A percentile compares a stretch with the other conserved stretches of the same genome.
phyloP scores from a whole-genome alignment of 306 rosid genomes.

The Fragaria ananassa region DNA sequence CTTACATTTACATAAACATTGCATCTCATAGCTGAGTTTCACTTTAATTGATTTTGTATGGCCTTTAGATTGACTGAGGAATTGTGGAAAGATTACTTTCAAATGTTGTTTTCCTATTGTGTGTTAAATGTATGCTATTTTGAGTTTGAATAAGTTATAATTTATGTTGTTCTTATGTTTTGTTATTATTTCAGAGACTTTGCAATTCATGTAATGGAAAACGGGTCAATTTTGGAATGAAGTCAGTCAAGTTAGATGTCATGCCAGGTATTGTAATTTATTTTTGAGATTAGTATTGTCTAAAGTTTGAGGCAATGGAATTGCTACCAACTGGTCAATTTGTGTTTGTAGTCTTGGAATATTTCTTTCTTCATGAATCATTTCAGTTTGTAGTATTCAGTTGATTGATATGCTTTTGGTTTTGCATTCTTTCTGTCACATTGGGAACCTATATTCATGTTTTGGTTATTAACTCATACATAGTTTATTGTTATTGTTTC shows the following conservation, averaged over 20 bases:
- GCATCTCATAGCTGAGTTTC: background rate
- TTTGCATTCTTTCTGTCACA: background rate
- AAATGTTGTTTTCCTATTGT: background rate
- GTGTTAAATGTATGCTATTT: background rate
- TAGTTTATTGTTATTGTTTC: background rate
- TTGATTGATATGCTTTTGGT: background rate
- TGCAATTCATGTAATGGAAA: constrained; percentile 79
- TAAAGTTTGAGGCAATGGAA: background rate
- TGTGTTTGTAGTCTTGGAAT: background rate
- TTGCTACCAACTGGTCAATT: background rate
- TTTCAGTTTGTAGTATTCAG: background rate
- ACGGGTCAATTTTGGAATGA: constrained; percentile 56
- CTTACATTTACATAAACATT: background rate
- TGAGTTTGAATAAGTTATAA: background rate
- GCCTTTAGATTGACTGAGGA: background rate
- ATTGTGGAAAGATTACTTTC: background rate
- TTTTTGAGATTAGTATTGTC: background rate
- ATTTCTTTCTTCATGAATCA: background rate
- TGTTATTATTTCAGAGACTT: constrained; percentile 33
- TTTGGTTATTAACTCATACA: background rate
- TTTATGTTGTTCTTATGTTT: background rate
- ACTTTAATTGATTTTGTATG: background rate
- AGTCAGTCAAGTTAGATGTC: constrained; percentile 62
- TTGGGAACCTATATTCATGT: background rate
- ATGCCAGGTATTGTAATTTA: constrained; percentile 45